Percentiles rank a stretch among this genome's conserved stretches.
These are phyloP conservation scores for Asterophora lycoperdoides DNA, from an alignment of 768 basidiomycete species.

Conservation along the genomic window DNA sequence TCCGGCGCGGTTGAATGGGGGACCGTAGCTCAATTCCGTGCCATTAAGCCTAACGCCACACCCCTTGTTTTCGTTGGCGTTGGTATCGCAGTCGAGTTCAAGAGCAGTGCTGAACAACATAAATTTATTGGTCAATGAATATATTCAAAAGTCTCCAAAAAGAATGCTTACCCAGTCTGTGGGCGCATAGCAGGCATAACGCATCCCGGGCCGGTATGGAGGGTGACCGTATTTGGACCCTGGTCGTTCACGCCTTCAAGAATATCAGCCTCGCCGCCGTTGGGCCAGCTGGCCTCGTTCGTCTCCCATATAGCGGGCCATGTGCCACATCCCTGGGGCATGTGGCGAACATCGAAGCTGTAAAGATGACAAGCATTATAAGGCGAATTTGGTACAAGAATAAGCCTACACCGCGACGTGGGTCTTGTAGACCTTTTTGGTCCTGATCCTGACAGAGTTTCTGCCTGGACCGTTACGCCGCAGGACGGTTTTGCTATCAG, in stretches of 20 bases:
- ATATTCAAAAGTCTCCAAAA: too few relatives aligned
- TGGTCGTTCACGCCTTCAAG: slow-evolving; percentile 18
- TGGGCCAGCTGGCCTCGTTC: slow-evolving; percentile 38
- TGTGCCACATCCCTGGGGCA: slow-evolving; percentile 48
- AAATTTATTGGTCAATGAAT: too few relatives aligned
- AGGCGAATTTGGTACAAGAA: too few relatives aligned
- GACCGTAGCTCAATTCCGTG: slow-evolving; percentile 49
- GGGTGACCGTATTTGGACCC: slow-evolving; percentile 31
- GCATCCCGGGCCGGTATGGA: slow-evolving; percentile 38
- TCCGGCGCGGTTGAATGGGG: slow-evolving; percentile 50
- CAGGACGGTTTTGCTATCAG: slow-evolving; percentile 48
- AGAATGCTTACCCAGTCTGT: too few relatives aligned
- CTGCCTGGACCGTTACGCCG: slow-evolving; percentile 48
- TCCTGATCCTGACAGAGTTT: too few relatives aligned
- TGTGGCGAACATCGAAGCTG: slow-evolving; percentile 42
- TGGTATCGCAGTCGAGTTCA: slow-evolving; percentile 41
- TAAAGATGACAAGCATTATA: too few relatives aligned
- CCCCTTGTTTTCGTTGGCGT: slow-evolving; percentile 39
- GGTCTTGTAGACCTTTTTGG: too few relatives aligned
- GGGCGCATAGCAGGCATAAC: slow-evolving; percentile 35
- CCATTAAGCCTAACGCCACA: slow-evolving; percentile 39
- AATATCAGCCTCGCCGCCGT: slow-evolving; percentile 3
- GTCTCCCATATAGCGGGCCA: slow-evolving; percentile 42
- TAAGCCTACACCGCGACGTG: too few relatives aligned
- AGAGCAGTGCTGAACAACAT: too few relatives aligned